A percentile compares a stretch with the other conserved stretches of the same genome.
phyloP scores from a whole-genome alignment of 306 rosid genomes.

The Prunus campanulata region DNA sequence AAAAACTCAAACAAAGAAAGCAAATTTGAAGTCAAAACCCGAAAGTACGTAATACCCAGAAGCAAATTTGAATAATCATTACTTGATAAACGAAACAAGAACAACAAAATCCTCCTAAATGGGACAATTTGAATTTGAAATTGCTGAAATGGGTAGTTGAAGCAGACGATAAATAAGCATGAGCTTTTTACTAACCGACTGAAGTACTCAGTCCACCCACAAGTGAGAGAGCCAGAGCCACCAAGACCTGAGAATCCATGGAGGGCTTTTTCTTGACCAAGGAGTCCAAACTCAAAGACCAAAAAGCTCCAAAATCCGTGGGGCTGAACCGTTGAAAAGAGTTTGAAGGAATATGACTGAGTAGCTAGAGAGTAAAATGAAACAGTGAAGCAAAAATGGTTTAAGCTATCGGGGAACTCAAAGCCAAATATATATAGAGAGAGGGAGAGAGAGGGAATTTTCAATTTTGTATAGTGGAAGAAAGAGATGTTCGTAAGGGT shows the following conservation, averaged over 20 bases:
- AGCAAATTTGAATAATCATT: background rate
- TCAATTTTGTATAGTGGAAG: conserved; percentile 22
- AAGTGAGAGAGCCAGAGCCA: conserved; percentile 94
- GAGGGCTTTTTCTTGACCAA: conserved; percentile 1
- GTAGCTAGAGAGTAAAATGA: background rate
- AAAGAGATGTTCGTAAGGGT: conserved; percentile 46
- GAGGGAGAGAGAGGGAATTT: conserved; percentile 12
- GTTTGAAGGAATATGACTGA: background rate
- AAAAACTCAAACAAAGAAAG: background rate
- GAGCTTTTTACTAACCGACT: conserved; percentile 45
- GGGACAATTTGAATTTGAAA: background rate
- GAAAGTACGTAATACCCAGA: background rate
- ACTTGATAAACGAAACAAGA: background rate
- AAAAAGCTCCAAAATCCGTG: background rate
- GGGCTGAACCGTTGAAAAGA: background rate
- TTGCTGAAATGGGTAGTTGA: conserved; percentile 10
- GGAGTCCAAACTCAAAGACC: background rate
- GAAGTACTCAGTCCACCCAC: conserved; percentile 93
- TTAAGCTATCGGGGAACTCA: background rate
- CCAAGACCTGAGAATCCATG: conserved; percentile 71
- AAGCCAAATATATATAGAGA: background rate
- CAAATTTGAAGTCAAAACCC: background rate
- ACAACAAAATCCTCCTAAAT: background rate
- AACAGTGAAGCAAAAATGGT: background rate
- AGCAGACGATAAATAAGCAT: conserved; percentile 1